These are phyloP conservation scores for Austroboletus niveus DNA, from an alignment of 1,284 basidiomycete species.

Conservation along the genomic window DNA sequence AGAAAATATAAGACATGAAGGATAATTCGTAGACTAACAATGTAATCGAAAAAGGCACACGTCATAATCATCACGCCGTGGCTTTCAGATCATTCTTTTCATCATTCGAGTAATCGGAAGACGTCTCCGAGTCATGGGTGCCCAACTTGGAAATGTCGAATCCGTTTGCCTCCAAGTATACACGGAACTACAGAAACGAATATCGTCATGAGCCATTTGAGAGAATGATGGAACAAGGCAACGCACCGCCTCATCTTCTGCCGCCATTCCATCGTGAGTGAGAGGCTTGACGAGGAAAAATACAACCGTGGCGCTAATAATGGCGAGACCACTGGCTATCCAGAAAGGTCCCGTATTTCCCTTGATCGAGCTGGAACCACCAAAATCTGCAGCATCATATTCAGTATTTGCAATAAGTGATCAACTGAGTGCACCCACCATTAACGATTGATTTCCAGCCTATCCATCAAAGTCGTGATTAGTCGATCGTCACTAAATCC, in stretches of 20 bases:
- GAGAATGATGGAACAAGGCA: neutral
- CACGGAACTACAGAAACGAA: constrained; percentile 58
- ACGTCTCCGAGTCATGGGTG: constrained; percentile 26
- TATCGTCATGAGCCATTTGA: neutral
- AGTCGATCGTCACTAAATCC: constrained; percentile 4
- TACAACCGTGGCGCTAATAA: constrained; percentile 75
- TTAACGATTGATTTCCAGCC: constrained; percentile 71
- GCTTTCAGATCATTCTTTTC: constrained; percentile 15
- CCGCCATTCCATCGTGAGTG: constrained; percentile 73
- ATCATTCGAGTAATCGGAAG: constrained; percentile 17
- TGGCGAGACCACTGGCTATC: constrained; percentile 76
- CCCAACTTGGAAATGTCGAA: constrained; percentile 77
- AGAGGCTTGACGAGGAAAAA: constrained; percentile 77
- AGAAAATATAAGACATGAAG: neutral
- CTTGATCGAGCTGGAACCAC: constrained; percentile 43
- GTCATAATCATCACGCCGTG: constrained; percentile 12
- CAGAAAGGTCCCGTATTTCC: constrained; percentile 83
- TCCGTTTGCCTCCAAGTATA: constrained; percentile 73
- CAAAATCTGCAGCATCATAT: constrained; percentile 50
- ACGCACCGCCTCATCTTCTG: constrained; percentile 58
- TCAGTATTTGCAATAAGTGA: constrained; percentile 7
- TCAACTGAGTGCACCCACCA: constrained; percentile 34
- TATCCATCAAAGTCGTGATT: constrained; percentile 23
- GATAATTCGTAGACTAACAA: neutral
- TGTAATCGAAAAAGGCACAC: neutral